These are phyloP conservation scores for Hawksworthiomyces lignivorus DNA, from an alignment of 2,329 filamentous ascomycete genomes.

Conservation along the genomic window DNA sequence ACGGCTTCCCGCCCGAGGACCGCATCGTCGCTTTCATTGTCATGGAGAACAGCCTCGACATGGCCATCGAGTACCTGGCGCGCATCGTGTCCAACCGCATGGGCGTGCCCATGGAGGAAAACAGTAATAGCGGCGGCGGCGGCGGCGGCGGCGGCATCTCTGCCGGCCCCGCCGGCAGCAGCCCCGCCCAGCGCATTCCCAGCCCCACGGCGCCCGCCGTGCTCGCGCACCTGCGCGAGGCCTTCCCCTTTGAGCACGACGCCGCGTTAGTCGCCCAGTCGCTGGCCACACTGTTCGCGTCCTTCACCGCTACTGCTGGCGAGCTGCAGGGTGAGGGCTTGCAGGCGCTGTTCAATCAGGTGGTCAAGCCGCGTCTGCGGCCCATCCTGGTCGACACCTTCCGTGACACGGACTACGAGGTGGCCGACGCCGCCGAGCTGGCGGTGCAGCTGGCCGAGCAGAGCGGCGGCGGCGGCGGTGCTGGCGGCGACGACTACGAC, in stretches of 20 bases:
- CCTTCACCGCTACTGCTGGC: constrained; percentile 68
- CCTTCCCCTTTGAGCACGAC: constrained; percentile 78
- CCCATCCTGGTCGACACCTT: constrained; percentile 83
- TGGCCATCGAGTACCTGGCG: constrained; percentile 81
- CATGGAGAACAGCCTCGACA: constrained; percentile 90
- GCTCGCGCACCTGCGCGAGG: constrained; percentile 39
- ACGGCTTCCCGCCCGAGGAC: constrained; percentile 77
- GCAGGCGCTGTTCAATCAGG: constrained; percentile 77
- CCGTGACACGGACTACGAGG: constrained; percentile 80
- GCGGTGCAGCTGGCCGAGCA: constrained; percentile 43
- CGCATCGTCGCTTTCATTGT: constrained; percentile 85
- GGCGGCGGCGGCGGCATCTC: not conserved
- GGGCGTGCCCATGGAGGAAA: constrained; percentile 31
- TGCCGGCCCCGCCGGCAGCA: not conserved
- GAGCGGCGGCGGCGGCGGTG: not conserved
- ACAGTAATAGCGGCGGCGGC: constrained; percentile 18
- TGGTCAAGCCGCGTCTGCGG: constrained; percentile 76
- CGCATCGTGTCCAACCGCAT: constrained; percentile 73
- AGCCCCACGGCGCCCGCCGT: constrained; percentile 22
- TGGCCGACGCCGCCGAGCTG: constrained; percentile 52
- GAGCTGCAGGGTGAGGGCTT: constrained; percentile 81
- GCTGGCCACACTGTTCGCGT: constrained; percentile 60
- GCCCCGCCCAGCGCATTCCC: constrained; percentile 25
- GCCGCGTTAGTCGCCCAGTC: constrained; percentile 59
- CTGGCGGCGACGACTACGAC: constrained; percentile 38